Percentiles rank a stretch among this genome's conserved stretches.
phyloP scores from a whole-genome alignment of 164 flowering plant genomes.

The Vitis rupestris region DNA sequence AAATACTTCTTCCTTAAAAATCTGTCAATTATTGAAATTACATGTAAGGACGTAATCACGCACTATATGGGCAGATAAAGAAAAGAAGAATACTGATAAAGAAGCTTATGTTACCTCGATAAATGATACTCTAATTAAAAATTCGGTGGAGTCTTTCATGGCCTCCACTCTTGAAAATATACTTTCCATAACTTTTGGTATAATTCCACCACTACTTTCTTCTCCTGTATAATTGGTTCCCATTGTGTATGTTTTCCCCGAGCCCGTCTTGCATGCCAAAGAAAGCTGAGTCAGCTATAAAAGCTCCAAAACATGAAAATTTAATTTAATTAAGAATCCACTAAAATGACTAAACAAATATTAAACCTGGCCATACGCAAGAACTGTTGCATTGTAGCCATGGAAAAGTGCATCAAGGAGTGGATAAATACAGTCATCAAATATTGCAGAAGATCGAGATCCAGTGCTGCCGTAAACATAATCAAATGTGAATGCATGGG shows the following conservation, averaged over 20 bases:
- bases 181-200: constrained; percentile 81
- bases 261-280: constrained; percentile 68
- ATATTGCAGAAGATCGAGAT: constrained; percentile 42
- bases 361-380: constrained; percentile 94
- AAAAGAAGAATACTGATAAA: background rate
- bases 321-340: background rate
- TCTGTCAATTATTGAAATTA: constrained; percentile 37
- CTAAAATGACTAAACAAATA: background rate
- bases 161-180: constrained; percentile 61
- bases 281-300: background rate
- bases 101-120: constrained; percentile 64
- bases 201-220: constrained; percentile 54
- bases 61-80: background rate
- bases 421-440: constrained; percentile 75
- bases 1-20: constrained; percentile 94
- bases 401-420: constrained; percentile 78
- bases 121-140: constrained; percentile 82
- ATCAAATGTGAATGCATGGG: constrained; percentile 87
- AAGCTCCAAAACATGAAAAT: background rate
- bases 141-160: constrained; percentile 52
- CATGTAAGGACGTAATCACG: background rate
- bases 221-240: constrained; percentile 87
- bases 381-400: constrained; percentile 95
- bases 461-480: constrained; percentile 64
- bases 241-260: constrained; percentile 98